Conservation (phyloP, 768 basidiomycete species). For the Filobasidium floriforme region DNA sequence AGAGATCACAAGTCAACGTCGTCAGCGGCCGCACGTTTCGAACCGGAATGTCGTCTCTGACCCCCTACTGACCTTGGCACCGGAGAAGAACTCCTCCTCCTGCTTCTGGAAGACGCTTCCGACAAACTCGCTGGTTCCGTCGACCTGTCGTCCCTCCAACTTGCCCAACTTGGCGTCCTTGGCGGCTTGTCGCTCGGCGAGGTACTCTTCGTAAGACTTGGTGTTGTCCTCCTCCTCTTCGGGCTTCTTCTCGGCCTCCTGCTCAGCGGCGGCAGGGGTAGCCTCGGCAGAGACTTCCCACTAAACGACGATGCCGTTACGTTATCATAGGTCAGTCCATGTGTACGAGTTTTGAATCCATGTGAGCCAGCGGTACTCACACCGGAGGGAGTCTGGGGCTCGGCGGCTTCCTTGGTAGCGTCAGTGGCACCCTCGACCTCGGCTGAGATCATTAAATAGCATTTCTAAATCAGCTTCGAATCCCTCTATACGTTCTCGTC, state of each 20-base stretch:
- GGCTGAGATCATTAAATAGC: constrained; percentile 47
- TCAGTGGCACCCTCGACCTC: constrained; percentile 70
- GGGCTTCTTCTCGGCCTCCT: constrained; percentile 37
- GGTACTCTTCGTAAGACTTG: constrained; percentile 86
- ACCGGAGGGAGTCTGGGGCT: constrained; percentile 58
- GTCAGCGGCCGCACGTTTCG: neutral
- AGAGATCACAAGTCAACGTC: neutral
- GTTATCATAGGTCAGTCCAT: constrained; percentile 12
- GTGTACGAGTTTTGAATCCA: neutral
- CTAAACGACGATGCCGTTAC: neutral
- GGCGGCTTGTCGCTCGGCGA: constrained; percentile 58
- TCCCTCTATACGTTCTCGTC: neutral
- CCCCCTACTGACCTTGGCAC: constrained; percentile 59
- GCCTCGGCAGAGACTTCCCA: constrained; percentile 3
- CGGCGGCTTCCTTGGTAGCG: constrained; percentile 64
- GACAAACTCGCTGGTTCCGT: constrained; percentile 61
- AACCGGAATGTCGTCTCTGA: neutral
- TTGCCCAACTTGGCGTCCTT: constrained; percentile 55
- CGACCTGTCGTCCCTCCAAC: constrained; percentile 64
- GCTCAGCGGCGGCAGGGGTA: constrained; percentile 34
- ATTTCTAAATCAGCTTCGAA: neutral
- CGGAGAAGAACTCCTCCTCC: constrained; percentile 67
- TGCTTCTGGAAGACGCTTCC: constrained; percentile 66
- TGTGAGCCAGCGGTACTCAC: constrained; percentile 51
- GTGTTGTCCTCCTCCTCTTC: constrained; percentile 57